A percentile compares a stretch with the other conserved stretches of the same genome.
phyloP scores from a whole-genome alignment of 1,284 basidiomycete species.

The Taiwanofungus camphoratus region DNA sequence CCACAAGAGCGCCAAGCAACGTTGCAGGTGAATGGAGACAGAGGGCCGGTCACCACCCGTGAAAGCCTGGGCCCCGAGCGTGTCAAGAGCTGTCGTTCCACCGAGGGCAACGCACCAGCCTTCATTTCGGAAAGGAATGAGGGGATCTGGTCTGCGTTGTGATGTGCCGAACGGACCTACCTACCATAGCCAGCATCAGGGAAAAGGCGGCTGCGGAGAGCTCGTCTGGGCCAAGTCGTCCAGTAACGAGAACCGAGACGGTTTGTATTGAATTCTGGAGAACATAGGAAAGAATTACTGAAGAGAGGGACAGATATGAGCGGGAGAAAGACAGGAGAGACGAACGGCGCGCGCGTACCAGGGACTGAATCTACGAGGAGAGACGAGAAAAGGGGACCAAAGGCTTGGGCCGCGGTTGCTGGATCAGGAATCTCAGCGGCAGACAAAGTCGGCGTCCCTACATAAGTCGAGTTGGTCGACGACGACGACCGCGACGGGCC shows the following conservation, averaged over 20 bases:
- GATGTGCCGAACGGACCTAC: conserved; percentile 37
- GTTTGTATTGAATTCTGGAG: conserved; percentile 73
- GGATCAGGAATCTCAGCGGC: conserved; percentile 17
- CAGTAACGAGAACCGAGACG: conserved; percentile 53
- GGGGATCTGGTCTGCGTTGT: neutral
- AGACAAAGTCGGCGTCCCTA: conserved; percentile 9
- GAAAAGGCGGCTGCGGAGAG: conserved; percentile 68
- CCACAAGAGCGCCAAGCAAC: conserved; percentile 61
- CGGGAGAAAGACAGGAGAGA: neutral
- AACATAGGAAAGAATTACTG: conserved; percentile 43
- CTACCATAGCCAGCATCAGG: conserved; percentile 71
- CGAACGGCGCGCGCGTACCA: conserved; percentile 30
- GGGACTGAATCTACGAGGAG: conserved; percentile 52
- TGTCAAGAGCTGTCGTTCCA: conserved; percentile 73
- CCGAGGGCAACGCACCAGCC: conserved; percentile 74
- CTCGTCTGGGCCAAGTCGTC: conserved; percentile 61
- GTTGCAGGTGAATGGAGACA: conserved; percentile 63
- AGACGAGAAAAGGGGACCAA: conserved; percentile 38
- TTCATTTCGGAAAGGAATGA: conserved; percentile 24
- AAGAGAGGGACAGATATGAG: neutral
- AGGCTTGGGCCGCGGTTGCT: conserved; percentile 21
- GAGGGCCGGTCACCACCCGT: conserved; percentile 52
- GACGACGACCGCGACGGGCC: conserved; percentile 3
- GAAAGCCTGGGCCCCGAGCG: conserved; percentile 70
- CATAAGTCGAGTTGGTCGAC: conserved; percentile 9